Evolutionary conservation across 805 yeast genomes (phyloP), one percentile per base, ranked within the genome.

Genomic region (Saccharomycopsis lassenensis): DNA sequence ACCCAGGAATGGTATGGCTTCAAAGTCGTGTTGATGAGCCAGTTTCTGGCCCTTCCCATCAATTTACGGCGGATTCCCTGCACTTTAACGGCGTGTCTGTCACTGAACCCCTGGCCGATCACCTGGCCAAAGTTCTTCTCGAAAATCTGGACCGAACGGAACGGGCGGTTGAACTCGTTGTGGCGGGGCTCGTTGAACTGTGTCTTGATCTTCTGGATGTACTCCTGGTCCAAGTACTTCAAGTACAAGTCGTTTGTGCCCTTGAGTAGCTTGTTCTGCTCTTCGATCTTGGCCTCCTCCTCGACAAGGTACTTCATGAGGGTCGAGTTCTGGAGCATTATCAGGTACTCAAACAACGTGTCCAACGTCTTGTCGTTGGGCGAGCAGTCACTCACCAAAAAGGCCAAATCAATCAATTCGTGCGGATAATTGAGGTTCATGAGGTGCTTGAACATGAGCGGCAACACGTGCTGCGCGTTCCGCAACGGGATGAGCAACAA

Each of bases 1-100:
- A 82, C 89, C 94, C 94, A 82, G 1, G 89, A 79, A 55, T 82
- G 94, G 50, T 82, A 77, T 3, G 94, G 85, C 50, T 78, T 73
- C 40, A 82, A 61, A 0, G 91, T 83, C 29, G 71, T 70, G 1
- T 82, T 67, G 4, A 83, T 69, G 31, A 82, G 59, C 94, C 94
- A 82, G 52, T 82, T 82, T 57, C 94, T 65, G 2, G 93, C 91
- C 40, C 89, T 66, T 1, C 87, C 93, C 94, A 82, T 82, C 47
- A 82, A 57, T 51, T 82, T 82, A 46, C 94, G 64, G 52, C 94
- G 69, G 27, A 78, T 76, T 12, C 93, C 94, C 57, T 82, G 94
- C 18, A 80, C 85, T 53, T 80, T 79, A 17, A 82, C 86, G 20
- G 80, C 89, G 51, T 82, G 94, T 45, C 94, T 60, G 50, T 82